Evolutionary conservation across 257 asterid species (phyloP).

Genomic region (Cruciata laevipes): DNA sequence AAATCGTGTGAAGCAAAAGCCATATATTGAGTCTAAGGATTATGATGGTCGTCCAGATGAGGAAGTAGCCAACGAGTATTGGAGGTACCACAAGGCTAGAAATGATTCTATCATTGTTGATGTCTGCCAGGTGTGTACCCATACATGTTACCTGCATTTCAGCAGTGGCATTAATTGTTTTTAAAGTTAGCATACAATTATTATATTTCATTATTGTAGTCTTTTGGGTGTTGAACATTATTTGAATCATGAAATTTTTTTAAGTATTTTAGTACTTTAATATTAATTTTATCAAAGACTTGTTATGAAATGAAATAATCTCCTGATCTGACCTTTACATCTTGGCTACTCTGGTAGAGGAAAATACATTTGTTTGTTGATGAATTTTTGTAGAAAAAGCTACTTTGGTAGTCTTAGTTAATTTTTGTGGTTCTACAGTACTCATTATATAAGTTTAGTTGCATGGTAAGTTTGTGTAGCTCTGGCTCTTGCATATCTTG

Average conservation of each 20-base stretch:
- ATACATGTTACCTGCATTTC: not conserved
- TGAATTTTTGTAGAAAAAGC: not conserved
- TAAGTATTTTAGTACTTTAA: no score
- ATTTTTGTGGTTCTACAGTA: not conserved
- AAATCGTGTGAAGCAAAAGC: conserved; percentile 94
- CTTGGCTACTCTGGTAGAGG: not conserved
- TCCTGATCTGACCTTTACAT: not conserved
- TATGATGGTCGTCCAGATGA: conserved; percentile 75
- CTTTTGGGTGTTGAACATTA: no score
- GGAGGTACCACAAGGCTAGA: conserved; percentile 94
- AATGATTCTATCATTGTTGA: conserved; percentile 92
- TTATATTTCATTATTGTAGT: no score
- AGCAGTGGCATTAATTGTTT: no score
- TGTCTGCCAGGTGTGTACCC: conserved; percentile 67
- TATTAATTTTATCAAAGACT: not conserved
- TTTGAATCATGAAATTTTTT: no score
- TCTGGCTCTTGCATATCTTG: not conserved
- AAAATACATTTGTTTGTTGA: not conserved
- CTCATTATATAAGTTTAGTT: not conserved
- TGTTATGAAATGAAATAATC: no score
- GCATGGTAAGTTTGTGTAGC: not conserved
- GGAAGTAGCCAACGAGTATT: conserved; percentile 85
- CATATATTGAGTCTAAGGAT: conserved; percentile 80
- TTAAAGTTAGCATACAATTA: no score
- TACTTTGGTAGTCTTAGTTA: not conserved